Percentiles rank a stretch among this genome's conserved stretches.
phyloP scores from a whole-genome alignment of 2,329 filamentous ascomycete species.

The Botrytis byssoidea region DNA sequence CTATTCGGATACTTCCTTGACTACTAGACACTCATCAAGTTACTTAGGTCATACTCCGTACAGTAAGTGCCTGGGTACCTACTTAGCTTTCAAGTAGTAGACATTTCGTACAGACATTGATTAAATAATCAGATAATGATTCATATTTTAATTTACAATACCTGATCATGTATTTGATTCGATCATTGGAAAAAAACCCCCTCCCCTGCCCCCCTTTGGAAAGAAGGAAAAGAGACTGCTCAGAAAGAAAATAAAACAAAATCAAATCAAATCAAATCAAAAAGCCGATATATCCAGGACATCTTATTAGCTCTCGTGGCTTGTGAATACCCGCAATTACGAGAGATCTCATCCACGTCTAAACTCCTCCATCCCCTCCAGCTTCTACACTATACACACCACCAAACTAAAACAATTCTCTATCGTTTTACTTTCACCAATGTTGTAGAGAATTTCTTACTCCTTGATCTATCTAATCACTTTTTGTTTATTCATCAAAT shows the following conservation, averaged over 20 bases:
- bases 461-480: not conserved
- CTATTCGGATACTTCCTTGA: not conserved
- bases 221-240: not conserved
- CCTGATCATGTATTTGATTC: not conserved
- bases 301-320: constrained; percentile 4
- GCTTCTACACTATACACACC: not conserved
- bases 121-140: not conserved
- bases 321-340: constrained; percentile 11
- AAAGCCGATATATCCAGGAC: not conserved
- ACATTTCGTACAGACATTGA: not conserved
- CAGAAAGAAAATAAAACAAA: not conserved
- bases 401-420: not conserved
- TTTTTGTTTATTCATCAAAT: not conserved
- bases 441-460: not conserved
- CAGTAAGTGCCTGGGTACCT: too few relatives aligned
- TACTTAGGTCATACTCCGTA: not conserved
- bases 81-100: not conserved
- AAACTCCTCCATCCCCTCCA: not conserved
- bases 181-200: not conserved
- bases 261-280: not conserved
- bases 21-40: not conserved
- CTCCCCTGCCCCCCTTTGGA: not conserved
- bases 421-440: not conserved
- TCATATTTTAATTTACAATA: not conserved
- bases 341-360: constrained; percentile 11